A percentile compares a stretch with the other conserved stretches of the same genome.
Evolutionary conservation across 2,329 filamentous ascomycete genomes (phyloP).

Genomic region (Cordyceps farinosa): DNA sequence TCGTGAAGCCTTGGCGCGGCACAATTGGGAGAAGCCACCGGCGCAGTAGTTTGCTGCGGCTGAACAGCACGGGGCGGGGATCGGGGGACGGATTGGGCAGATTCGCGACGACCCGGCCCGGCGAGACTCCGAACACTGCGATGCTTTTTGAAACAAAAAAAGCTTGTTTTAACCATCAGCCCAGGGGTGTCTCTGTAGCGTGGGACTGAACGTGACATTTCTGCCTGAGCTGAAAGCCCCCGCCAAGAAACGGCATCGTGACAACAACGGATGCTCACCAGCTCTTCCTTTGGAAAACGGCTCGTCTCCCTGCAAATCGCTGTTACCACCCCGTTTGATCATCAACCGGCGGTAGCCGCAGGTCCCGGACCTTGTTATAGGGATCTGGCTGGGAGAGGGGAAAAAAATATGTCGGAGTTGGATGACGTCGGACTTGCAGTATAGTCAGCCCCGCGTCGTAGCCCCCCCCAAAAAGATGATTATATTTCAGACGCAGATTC

Average conservation of each 20-base stretch:
- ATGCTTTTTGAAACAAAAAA: too few relatives aligned
- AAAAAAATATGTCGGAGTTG: neutral
- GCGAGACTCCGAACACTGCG: neutral
- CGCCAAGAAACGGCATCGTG: neutral
- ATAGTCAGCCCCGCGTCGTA: neutral
- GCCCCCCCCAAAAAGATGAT: neutral
- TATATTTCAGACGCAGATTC: neutral
- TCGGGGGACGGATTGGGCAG: neutral
- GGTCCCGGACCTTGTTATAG: neutral
- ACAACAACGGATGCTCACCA: neutral
- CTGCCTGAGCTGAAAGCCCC: too few relatives aligned
- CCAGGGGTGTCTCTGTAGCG: too few relatives aligned
- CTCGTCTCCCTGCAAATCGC: neutral
- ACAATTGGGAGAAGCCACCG: neutral
- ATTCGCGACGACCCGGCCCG: neutral
- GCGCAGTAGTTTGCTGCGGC: neutral
- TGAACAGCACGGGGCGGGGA: neutral
- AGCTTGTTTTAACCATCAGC: too few relatives aligned
- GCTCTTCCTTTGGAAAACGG: neutral
- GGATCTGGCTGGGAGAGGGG: neutral
- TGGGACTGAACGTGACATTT: too few relatives aligned
- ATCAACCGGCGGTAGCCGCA: neutral
- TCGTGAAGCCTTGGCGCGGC: neutral
- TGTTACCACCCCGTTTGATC: neutral
- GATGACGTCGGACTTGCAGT: neutral